A percentile compares a stretch with the other conserved stretches of the same genome.
Evolutionary conservation across 1,139 yeast genomes (phyloP).

Genomic region (Pichia sp.): DNA sequence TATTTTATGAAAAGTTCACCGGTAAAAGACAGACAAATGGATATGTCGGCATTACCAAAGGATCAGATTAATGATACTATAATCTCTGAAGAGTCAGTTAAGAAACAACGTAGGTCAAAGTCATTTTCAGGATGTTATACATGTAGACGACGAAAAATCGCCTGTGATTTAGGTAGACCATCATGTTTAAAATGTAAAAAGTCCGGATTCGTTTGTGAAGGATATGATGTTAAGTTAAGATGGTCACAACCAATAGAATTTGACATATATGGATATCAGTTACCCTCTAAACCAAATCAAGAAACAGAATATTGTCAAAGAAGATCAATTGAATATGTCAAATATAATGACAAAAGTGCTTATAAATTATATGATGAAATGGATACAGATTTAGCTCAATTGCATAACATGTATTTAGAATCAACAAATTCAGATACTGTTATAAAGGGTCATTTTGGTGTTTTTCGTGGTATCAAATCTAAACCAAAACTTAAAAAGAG

Average conservation of each 20-base stretch:
- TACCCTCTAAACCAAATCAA: constrained; percentile 28
- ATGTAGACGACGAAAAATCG: constrained; percentile 53
- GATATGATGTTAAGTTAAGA: constrained; percentile 72
- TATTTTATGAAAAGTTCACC: too few relatives aligned
- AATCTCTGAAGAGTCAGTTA: constrained; percentile 5
- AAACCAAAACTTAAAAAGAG: constrained; percentile 3
- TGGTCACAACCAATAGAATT: constrained; percentile 48
- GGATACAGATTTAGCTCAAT: constrained; percentile 61
- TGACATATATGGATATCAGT: constrained; percentile 29
- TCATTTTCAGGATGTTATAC: constrained; percentile 54
- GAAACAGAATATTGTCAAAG: constrained; percentile 54
- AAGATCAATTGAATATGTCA: constrained; percentile 70
- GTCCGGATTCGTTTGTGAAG: constrained; percentile 64
- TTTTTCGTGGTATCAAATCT: constrained; percentile 42
- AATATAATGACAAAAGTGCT: constrained; percentile 51
- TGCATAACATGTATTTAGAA: constrained; percentile 47
- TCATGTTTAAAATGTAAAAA: constrained; percentile 46
- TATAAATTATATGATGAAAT: constrained; percentile 76
- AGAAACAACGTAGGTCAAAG: constrained; percentile 22
- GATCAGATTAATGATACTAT: too few relatives aligned
- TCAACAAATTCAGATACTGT: constrained; percentile 44
- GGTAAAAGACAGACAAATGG: not conserved
- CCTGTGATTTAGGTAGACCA: constrained; percentile 53
- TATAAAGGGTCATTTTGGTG: constrained; percentile 78
- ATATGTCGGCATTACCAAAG: too few relatives aligned